Evolutionary conservation across 1,139 yeast species (phyloP).

Genomic region (Suhomyces terraborum): DNA sequence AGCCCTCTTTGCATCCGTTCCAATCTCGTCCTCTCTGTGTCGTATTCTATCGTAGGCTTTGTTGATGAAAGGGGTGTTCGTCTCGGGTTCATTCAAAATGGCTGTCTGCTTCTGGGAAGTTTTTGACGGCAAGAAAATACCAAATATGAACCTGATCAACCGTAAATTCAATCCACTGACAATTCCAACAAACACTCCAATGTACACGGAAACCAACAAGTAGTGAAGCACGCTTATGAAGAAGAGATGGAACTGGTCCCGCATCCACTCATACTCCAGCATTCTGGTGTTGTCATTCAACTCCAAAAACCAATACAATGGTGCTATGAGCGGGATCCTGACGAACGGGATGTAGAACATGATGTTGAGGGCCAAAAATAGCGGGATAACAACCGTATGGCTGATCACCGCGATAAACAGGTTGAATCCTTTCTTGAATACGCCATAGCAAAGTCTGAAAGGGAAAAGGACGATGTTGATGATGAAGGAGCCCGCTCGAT

Average conservation of each 20-base stretch:
- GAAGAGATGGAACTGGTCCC: conserved; percentile 16
- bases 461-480: conserved; percentile 2
- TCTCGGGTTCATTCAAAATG: neutral
- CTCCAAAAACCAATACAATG: conserved; percentile 17
- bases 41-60: neutral
- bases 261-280: conserved; percentile 15
- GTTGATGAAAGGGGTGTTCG: conserved; percentile 10
- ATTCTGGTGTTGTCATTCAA: conserved; percentile 12
- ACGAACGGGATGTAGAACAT: conserved; percentile 19
- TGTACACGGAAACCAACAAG: conserved; percentile 16
- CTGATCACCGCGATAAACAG: conserved; percentile 1
- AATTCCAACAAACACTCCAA: conserved; percentile 18
- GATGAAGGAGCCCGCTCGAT: neutral
- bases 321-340: conserved; percentile 16
- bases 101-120: neutral
- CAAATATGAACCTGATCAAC: conserved; percentile 16
- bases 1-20: neutral
- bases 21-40: neutral
- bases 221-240: conserved; percentile 15
- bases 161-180: conserved; percentile 15
- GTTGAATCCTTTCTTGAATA: neutral
- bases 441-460: neutral
- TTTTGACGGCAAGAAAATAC: conserved; percentile 8
- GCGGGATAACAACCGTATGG: conserved; percentile 18
- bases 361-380: conserved; percentile 14